A percentile compares a stretch with the other conserved stretches of the same genome.
Conservation (phyloP, 345 rosid species). For the Alliaria petiolata region DNA sequence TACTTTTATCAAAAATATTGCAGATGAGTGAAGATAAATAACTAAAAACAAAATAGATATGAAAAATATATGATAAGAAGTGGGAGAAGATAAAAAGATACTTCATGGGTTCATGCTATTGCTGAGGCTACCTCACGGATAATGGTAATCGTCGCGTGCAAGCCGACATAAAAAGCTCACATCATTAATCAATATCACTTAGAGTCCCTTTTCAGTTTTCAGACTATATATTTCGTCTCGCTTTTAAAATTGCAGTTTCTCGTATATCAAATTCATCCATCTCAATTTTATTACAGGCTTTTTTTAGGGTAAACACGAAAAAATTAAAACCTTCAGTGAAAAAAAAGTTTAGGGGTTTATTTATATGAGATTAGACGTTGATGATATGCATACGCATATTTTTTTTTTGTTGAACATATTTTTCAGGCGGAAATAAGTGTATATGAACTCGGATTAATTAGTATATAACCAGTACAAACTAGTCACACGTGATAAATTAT, state of each 20-base stretch:
- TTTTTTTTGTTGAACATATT: too few relatives aligned
- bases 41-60: background rate
- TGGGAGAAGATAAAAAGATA: background rate
- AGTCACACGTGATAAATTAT: background rate
- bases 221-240: background rate
- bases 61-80: background rate
- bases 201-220: background rate
- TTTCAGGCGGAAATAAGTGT: background rate
- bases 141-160: constrained; percentile 30
- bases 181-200: constrained; percentile 6
- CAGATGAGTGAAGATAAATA: background rate
- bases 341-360: background rate
- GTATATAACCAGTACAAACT: background rate
- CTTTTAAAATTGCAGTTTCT: background rate
- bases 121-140: constrained; percentile 9
- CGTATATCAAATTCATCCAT: background rate
- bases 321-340: background rate
- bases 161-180: constrained; percentile 18
- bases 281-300: too few relatives aligned
- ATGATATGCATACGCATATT: background rate
- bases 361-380: background rate
- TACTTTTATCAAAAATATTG: background rate
- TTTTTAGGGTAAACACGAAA: background rate
- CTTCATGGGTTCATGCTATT: constrained; percentile 7
- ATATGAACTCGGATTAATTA: background rate